These are phyloP conservation scores for Neurospora sp. DNA, from an alignment of 495 filamentous ascomycete species.

Conservation along the genomic window DNA sequence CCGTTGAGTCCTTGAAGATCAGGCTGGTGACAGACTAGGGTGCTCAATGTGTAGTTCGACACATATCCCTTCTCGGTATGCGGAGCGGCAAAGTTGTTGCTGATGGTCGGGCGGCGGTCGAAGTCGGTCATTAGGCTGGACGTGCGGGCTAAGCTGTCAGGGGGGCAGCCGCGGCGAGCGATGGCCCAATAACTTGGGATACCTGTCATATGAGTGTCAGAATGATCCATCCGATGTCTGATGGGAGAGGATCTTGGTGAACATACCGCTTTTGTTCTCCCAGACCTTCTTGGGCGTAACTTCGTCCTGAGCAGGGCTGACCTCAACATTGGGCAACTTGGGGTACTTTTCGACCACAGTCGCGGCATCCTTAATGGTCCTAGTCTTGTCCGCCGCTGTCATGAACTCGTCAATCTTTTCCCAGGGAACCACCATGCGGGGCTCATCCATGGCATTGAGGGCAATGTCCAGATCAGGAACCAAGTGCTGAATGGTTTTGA, in stretches of 20 bases:
- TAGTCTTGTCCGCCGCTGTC: constrained; percentile 39
- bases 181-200: constrained; percentile 49
- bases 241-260: neutral
- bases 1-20: constrained; percentile 55
- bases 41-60: constrained; percentile 53
- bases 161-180: constrained; percentile 49
- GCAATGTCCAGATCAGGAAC: constrained; percentile 65
- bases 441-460: constrained; percentile 61
- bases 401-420: constrained; percentile 52
- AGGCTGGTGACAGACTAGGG: constrained; percentile 55
- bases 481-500: constrained; percentile 45
- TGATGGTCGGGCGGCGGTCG: constrained; percentile 32
- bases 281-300: constrained; percentile 24
- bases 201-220: constrained; percentile 22
- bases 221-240: neutral
- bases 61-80: constrained; percentile 49
- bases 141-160: constrained; percentile 45
- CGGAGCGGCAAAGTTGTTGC: constrained; percentile 20
- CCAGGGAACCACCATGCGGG: constrained; percentile 54
- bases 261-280: constrained; percentile 33
- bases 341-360: constrained; percentile 25
- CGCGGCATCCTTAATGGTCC: constrained; percentile 26
- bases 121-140: constrained; percentile 30
- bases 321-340: constrained; percentile 19
- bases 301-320: constrained; percentile 15